These are phyloP conservation scores for Apiospora pterosperma DNA, from an alignment of 2,329 filamentous ascomycete genomes.

Conservation along the genomic window DNA sequence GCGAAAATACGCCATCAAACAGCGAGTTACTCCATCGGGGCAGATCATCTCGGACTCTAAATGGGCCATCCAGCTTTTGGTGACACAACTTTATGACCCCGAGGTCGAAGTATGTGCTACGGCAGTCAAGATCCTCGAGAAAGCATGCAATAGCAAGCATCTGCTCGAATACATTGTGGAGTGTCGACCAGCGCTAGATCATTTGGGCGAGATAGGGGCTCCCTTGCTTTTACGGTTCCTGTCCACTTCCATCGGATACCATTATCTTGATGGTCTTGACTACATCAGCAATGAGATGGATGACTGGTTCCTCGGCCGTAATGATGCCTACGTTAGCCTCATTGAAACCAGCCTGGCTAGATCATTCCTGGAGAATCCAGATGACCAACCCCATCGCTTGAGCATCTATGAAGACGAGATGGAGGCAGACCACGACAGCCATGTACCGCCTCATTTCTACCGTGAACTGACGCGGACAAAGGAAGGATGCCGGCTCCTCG, in stretches of 20 bases:
- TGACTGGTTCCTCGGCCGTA: conserved; percentile 96
- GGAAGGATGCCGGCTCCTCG: conserved; percentile 85
- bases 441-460: conserved; percentile 97
- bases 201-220: conserved; percentile 93
- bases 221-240: conserved; percentile 88
- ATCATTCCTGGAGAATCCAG: conserved; percentile 68
- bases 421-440: conserved; percentile 52
- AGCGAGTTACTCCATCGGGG: conserved; percentile 34
- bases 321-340: conserved; percentile 90
- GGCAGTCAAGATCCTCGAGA: conserved; percentile 94
- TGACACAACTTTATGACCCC: conserved; percentile 97
- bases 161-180: conserved; percentile 96
- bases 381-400: conserved; percentile 54
- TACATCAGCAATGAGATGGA: conserved; percentile 99
- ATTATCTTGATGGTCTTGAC: conserved; percentile 93
- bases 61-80: conserved; percentile 94
- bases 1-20: conserved; percentile 75
- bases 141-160: conserved; percentile 88
- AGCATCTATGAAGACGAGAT: conserved; percentile 56
- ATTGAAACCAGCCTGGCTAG: conserved; percentile 94
- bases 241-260: conserved; percentile 94
- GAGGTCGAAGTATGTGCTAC: conserved; percentile 96
- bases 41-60: conserved; percentile 66
- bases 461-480: conserved; percentile 87
- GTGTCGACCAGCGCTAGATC: conserved; percentile 89